Conservation (phyloP, 2,329 filamentous ascomycete genomes). For the Penicillium sp. region DNA sequence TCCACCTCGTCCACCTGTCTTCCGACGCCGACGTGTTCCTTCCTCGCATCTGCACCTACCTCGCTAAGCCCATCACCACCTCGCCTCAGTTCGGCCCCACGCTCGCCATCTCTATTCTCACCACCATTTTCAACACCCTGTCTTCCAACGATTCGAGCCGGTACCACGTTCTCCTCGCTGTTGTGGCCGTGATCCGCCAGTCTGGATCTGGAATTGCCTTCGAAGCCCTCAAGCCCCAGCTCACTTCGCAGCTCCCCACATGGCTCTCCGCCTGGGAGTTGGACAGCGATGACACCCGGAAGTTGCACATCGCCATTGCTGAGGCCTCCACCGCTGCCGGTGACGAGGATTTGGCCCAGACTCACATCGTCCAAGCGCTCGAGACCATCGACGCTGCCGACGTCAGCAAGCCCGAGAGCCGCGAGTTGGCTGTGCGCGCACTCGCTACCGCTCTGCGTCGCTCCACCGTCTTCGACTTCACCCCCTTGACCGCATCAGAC, state of each 20-base stretch:
- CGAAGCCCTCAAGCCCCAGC: slow-evolving; percentile 77
- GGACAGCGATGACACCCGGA: slow-evolving; percentile 77
- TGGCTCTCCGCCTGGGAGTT: slow-evolving; percentile 85
- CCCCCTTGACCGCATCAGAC: slow-evolving; percentile 67
- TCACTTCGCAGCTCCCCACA: slow-evolving; percentile 71
- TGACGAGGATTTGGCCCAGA: slow-evolving; percentile 73
- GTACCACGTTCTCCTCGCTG: slow-evolving; percentile 86
- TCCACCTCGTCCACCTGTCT: slow-evolving; percentile 87
- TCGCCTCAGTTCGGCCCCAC: slow-evolving; percentile 82
- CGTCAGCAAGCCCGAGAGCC: slow-evolving; percentile 55
- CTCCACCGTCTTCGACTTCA: slow-evolving; percentile 69
- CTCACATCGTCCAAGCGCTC: slow-evolving; percentile 72
- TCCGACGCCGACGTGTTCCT: slow-evolving; percentile 83
- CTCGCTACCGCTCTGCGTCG: slow-evolving; percentile 67
- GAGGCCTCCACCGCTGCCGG: slow-evolving; percentile 76
- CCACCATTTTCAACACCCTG: slow-evolving; percentile 95
- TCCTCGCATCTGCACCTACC: slow-evolving; percentile 82
- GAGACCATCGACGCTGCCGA: slow-evolving; percentile 68
- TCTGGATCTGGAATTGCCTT: slow-evolving; percentile 71
- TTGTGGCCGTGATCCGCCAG: slow-evolving; percentile 76
- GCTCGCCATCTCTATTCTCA: slow-evolving; percentile 84
- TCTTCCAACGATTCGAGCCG: slow-evolving; percentile 72
- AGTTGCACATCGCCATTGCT: slow-evolving; percentile 78
- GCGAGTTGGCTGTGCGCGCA: slow-evolving; percentile 61
- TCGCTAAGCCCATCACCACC: slow-evolving; percentile 80